A percentile compares a stretch with the other conserved stretches of the same genome.
Conservation (phyloP, 2,329 filamentous ascomycete genomes). For the Proliferodiscus dingleyae region DNA sequence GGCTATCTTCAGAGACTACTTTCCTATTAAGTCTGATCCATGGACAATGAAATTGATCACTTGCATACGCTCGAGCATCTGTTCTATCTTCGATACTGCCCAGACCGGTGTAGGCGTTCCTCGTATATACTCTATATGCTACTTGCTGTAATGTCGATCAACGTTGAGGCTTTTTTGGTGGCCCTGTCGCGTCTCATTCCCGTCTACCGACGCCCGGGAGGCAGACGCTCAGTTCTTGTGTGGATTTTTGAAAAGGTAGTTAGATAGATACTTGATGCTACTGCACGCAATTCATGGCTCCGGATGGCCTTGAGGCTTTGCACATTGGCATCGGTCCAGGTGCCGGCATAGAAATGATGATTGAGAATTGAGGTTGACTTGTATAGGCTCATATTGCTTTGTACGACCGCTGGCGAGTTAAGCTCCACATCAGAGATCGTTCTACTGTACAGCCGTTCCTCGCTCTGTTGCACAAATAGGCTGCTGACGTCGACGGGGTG, state of each 20-base stretch:
- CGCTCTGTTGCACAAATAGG: slow-evolving; percentile 6
- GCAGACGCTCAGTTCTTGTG: background rate
- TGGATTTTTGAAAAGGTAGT: slow-evolving; percentile 1
- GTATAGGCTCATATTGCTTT: too few species aligned
- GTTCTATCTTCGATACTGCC: slow-evolving; percentile 16
- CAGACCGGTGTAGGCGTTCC: slow-evolving; percentile 1
- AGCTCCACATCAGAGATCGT: slow-evolving; percentile 5
- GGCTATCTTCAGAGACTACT: background rate
- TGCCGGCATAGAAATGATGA: background rate
- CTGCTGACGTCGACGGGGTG: background rate
- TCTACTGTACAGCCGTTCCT: slow-evolving; percentile 7
- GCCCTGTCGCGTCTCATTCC: too few species aligned
- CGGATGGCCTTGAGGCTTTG: too few species aligned
- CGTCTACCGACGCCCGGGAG: too few species aligned
- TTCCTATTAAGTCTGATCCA: slow-evolving; percentile 3
- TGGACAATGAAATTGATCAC: slow-evolving; percentile 17
- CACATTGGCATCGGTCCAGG: too few species aligned
- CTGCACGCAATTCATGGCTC: slow-evolving; percentile 1
- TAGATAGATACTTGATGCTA: slow-evolving; percentile 5
- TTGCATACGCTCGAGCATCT: slow-evolving; percentile 27
- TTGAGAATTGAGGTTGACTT: background rate
- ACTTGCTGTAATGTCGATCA: too few species aligned
- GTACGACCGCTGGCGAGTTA: too few species aligned
- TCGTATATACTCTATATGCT: too few species aligned
- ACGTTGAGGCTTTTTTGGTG: too few species aligned